phyloP scores from a whole-genome alignment of 257 asterid genomes.

The Solanum arcanum region DNA sequence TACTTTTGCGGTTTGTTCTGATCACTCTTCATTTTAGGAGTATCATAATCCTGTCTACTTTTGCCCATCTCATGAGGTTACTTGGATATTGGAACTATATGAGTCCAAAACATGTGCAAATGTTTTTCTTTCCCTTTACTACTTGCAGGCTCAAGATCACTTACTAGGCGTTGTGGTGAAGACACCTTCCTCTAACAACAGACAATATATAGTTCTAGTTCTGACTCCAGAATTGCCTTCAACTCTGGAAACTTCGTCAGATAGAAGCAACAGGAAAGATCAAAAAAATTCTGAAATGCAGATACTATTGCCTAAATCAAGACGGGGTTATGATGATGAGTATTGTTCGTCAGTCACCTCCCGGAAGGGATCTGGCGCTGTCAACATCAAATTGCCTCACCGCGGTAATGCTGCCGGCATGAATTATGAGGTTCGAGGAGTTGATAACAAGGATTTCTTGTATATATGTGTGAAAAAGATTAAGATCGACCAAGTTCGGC shows the following conservation, averaged over 20 bases:
- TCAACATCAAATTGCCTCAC: slow-evolving; percentile 80
- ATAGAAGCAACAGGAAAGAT: slow-evolving; percentile 19
- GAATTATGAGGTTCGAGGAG: slow-evolving; percentile 77
- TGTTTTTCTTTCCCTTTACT: background rate
- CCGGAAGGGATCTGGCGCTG: slow-evolving; percentile 69
- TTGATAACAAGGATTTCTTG: slow-evolving; percentile 55
- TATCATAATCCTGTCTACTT: background rate
- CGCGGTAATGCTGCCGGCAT: slow-evolving; percentile 72
- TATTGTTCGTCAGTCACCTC: slow-evolving; percentile 52
- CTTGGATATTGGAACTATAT: background rate
- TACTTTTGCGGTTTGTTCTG: background rate
- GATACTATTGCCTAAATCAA: slow-evolving; percentile 78
- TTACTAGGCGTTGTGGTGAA: slow-evolving; percentile 81
- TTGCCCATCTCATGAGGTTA: background rate
- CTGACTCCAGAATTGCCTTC: slow-evolving; percentile 71
- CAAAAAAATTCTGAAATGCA: slow-evolving; percentile 41
- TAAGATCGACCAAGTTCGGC: slow-evolving; percentile 76
- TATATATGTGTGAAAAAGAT: slow-evolving; percentile 62
- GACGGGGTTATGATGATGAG: slow-evolving; percentile 84
- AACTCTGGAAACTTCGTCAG: slow-evolving; percentile 25
- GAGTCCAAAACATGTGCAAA: background rate
- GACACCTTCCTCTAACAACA: slow-evolving; percentile 53
- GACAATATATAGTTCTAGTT: slow-evolving; percentile 71
- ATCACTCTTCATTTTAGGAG: background rate
- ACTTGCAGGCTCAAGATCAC: slow-evolving; percentile 82